Percentiles rank a stretch among this genome's conserved stretches.
phyloP scores from a whole-genome alignment of 2,329 filamentous ascomycete genomes.

The Aspergillus sp. region DNA sequence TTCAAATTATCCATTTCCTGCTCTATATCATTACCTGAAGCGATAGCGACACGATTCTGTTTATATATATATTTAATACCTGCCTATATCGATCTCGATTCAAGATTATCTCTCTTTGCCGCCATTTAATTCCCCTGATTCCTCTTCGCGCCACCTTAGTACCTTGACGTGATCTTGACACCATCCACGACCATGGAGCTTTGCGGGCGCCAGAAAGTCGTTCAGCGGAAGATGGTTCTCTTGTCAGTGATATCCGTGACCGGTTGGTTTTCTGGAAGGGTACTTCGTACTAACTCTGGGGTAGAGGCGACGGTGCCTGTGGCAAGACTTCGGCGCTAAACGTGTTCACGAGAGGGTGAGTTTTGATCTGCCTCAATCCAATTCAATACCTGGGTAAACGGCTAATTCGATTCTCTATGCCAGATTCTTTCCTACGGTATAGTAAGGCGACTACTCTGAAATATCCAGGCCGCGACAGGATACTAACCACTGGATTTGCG shows the following conservation, averaged over 20 bases:
- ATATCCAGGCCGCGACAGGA: conserved; percentile 1
- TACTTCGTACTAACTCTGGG: conserved; percentile 11
- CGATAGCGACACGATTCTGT: not conserved
- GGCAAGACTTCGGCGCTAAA: conserved; percentile 96
- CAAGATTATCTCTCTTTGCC: not conserved
- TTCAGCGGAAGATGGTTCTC: conserved; percentile 93
- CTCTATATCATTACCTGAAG: not conserved
- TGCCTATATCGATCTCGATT: too few relatives aligned
- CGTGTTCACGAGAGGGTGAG: conserved; percentile 94
- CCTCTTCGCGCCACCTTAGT: not conserved
- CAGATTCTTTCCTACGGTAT: conserved; percentile 95
- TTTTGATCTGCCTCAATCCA: conserved; percentile 4
- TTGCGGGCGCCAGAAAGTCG: conserved; percentile 71
- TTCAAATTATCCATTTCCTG: conserved; percentile 10
- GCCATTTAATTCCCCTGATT: not conserved
- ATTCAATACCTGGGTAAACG: not conserved
- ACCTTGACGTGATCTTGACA: not conserved
- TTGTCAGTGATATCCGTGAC: conserved; percentile 48
- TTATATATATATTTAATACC: not conserved
- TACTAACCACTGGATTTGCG: conserved; percentile 15
- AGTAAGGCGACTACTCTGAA: conserved; percentile 46
- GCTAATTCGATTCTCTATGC: conserved; percentile 12
- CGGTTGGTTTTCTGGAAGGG: not conserved
- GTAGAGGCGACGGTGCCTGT: conserved; percentile 86
- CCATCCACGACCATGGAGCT: conserved; percentile 41